Evolutionary conservation across 495 filamentous ascomycete species (phyloP), one percentile per base, ranked within the genome.

Genomic region (Podospora pseudocomata): DNA sequence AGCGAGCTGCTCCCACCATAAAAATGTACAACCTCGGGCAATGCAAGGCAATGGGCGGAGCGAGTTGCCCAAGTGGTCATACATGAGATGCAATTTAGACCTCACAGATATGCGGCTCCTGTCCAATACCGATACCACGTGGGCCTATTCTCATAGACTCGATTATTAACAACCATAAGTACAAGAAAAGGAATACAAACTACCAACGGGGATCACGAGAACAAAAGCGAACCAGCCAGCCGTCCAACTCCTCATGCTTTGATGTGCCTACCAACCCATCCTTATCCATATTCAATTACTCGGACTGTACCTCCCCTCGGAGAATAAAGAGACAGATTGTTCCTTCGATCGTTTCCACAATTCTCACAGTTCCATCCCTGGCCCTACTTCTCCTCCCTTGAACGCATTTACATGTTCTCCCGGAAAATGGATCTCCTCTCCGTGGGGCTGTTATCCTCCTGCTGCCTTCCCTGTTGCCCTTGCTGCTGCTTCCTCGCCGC

Each of bases 341-440:
- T 49, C 39, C 39, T 49, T 49, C 39, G 2, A 3, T 49, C 2
- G 13, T 13, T 11, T 49, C 39, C 5, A 32, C 30, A 32, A 4
- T 32, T 32, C 3, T 32, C 30, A 7, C 4, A 32, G 7, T 4
- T 49, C 39, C 9, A 39, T 16, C 7, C 5, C 13, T 49, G 9
- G 15, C 6, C 9, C 23, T 19, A 6, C 26, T n/a, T 23, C 23
- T 4, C 55, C 55, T 19, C 55, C 55, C 23, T 20, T 23, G 20
- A 23, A 23, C n/a, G n/a, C 9, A 59, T 6, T 74, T 73, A 87
- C 62, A 86, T 77, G 58, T 84, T 73, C 76, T 86, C 84, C 67
- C 80, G 75, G 66, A 87, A 87, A 9, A 86, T 78, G 18, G 80
- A 82, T 65, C 76, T 80, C 67, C 84, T 77, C 73, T 83, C 82